A percentile compares a stretch with the other conserved stretches of the same genome.
Evolutionary conservation across 345 rosid species (phyloP).

Genomic region (Combretum micranthum): DNA sequence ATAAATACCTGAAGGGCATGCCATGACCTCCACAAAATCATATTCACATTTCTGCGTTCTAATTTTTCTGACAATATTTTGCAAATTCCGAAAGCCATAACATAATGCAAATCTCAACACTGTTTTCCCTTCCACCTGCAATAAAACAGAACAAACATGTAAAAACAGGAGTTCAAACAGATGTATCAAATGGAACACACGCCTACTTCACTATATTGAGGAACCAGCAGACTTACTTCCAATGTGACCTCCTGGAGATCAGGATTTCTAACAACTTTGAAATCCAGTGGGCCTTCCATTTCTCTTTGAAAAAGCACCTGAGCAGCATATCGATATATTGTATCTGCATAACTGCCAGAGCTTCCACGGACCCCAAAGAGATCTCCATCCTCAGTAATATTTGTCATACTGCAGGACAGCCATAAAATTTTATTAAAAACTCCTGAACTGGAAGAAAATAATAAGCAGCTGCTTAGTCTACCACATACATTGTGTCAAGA

Average conservation of each 20-base stretch:
- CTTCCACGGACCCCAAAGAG: conserved; percentile 87
- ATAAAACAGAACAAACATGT: neutral
- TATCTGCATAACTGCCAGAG: conserved; percentile 93
- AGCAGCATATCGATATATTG: conserved; percentile 67
- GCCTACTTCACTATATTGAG: neutral
- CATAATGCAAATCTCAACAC: conserved; percentile 76
- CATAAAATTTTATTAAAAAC: conserved; percentile 1
- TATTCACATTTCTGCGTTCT: conserved; percentile 74
- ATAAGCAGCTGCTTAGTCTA: neutral
- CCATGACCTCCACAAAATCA: conserved; percentile 97
- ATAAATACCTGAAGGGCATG: conserved; percentile 81
- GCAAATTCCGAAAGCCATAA: conserved; percentile 92
- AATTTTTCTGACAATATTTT: conserved; percentile 77
- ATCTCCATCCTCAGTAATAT: conserved; percentile 63
- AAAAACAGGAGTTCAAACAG: neutral
- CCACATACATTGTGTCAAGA: conserved; percentile 65
- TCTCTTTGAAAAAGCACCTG: conserved; percentile 60
- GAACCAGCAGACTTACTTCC: conserved; percentile 47
- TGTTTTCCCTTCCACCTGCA: conserved; percentile 69
- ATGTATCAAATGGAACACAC: neutral
- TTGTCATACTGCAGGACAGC: conserved; percentile 48
- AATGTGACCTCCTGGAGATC: conserved; percentile 80
- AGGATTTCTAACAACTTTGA: conserved; percentile 65
- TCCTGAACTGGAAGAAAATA: neutral
- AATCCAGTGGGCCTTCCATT: conserved; percentile 49